phyloP scores from a whole-genome alignment of 2,329 filamentous ascomycete genomes.

The Pseudogymnoascus sp. region DNA sequence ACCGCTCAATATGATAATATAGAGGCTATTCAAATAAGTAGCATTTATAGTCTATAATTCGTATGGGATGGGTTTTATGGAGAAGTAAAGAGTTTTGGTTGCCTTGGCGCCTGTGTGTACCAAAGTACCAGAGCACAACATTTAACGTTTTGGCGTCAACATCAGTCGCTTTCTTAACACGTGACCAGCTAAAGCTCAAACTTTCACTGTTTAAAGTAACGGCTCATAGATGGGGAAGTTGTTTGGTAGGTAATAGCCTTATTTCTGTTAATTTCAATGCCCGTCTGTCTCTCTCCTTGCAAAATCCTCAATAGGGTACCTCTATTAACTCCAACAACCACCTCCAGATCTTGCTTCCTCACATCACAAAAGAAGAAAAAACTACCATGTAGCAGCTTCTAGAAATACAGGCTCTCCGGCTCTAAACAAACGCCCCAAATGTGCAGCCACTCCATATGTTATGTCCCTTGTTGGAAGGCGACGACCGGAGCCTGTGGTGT shows the following conservation, averaged over 20 bases:
- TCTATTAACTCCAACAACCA: neutral
- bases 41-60: neutral
- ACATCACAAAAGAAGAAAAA: neutral
- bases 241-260: neutral
- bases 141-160: neutral
- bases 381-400: neutral
- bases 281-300: neutral
- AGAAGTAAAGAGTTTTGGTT: neutral
- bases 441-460: neutral
- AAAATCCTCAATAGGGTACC: neutral
- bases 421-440: neutral
- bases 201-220: neutral
- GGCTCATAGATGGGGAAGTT: neutral
- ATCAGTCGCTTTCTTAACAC: neutral
- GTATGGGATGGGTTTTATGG: neutral
- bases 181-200: neutral
- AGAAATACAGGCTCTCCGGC: neutral
- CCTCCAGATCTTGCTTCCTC: neutral
- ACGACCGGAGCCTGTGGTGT: neutral
- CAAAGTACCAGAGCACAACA: neutral
- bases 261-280: neutral
- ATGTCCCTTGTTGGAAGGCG: neutral
- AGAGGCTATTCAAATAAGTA: neutral
- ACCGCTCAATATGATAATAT: neutral
- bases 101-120: neutral